Percentiles rank a stretch among this genome's conserved stretches.
Conservation (phyloP, 1,284 basidiomycete genomes). For the Ustilago cynodontis region DNA sequence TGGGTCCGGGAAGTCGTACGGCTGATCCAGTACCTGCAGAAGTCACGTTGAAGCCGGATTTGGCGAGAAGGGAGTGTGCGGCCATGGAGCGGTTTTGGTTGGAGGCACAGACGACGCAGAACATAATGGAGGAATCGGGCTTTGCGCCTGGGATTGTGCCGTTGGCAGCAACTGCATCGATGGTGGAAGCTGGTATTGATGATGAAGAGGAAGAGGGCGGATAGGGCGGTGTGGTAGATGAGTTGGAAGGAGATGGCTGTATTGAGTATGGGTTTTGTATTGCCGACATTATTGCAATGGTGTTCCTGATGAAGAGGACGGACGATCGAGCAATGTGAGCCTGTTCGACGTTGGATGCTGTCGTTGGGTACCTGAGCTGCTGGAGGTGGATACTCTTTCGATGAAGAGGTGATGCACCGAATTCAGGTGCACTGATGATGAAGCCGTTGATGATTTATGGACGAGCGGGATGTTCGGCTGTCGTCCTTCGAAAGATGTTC, state of each 20-base stretch:
- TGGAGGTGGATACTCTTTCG: no score
- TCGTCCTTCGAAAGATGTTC: neutral
- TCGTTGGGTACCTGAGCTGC: neutral
- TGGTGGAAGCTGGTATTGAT: conserved; percentile 1
- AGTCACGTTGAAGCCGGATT: conserved; percentile 89
- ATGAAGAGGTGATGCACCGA: no score
- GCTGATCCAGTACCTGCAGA: conserved; percentile 97
- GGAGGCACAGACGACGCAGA: conserved; percentile 97
- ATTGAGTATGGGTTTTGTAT: conserved; percentile 31
- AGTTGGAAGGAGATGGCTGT: conserved; percentile 9
- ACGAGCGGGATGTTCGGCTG: neutral
- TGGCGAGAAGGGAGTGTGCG: conserved; percentile 86
- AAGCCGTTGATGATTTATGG: no score
- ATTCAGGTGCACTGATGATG: no score
- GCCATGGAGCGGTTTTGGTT: conserved; percentile 99
- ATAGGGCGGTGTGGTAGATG: conserved; percentile 20
- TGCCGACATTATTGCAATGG: conserved; percentile 10
- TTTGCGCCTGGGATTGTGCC: conserved; percentile 21
- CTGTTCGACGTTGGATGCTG: neutral
- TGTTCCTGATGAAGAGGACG: neutral
- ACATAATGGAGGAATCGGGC: conserved; percentile 70
- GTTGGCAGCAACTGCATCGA: conserved; percentile 27
- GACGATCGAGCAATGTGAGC: neutral
- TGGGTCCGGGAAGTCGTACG: conserved; percentile 93
- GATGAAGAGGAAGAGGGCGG: conserved; percentile 16